These are phyloP conservation scores for Metschnikowia gelsemii DNA, from an alignment of 805 yeast species.

Conservation along the genomic window DNA sequence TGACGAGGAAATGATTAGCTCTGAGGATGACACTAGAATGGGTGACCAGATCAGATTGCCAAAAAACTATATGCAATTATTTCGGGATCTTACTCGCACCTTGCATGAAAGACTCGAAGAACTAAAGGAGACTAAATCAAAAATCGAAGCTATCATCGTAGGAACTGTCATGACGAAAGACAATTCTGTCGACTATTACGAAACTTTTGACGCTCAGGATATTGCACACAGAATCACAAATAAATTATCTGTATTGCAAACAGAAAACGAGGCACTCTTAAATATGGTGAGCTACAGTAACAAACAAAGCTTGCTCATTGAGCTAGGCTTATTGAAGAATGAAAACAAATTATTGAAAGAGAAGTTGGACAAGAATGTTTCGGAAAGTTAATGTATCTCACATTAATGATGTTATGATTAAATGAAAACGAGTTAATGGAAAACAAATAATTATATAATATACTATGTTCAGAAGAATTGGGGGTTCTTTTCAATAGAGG, in stretches of 20 bases:
- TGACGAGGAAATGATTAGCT: slow-evolving; percentile 8
- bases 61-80: slow-evolving; percentile 44
- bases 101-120: slow-evolving; percentile 48
- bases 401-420: background rate
- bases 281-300: slow-evolving; percentile 75
- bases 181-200: slow-evolving; percentile 44
- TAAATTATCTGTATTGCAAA: slow-evolving; percentile 57
- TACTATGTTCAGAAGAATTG: too few species aligned
- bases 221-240: slow-evolving; percentile 69
- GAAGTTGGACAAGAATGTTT: slow-evolving; percentile 12
- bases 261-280: slow-evolving; percentile 69
- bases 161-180: slow-evolving; percentile 26
- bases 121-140: slow-evolving; percentile 56
- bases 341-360: slow-evolving; percentile 29
- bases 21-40: slow-evolving; percentile 7
- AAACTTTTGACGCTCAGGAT: slow-evolving; percentile 72
- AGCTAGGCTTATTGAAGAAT: slow-evolving; percentile 56
- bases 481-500: too few species aligned
- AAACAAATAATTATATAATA: too few species aligned
- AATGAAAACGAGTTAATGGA: background rate
- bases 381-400: slow-evolving; percentile 3
- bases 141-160: slow-evolving; percentile 59
- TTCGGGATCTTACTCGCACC: slow-evolving; percentile 47
- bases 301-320: slow-evolving; percentile 67
- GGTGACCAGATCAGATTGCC: slow-evolving; percentile 38